phyloP scores from a whole-genome alignment of 2,329 filamentous ascomycete species.

The Phialophora tarda region DNA sequence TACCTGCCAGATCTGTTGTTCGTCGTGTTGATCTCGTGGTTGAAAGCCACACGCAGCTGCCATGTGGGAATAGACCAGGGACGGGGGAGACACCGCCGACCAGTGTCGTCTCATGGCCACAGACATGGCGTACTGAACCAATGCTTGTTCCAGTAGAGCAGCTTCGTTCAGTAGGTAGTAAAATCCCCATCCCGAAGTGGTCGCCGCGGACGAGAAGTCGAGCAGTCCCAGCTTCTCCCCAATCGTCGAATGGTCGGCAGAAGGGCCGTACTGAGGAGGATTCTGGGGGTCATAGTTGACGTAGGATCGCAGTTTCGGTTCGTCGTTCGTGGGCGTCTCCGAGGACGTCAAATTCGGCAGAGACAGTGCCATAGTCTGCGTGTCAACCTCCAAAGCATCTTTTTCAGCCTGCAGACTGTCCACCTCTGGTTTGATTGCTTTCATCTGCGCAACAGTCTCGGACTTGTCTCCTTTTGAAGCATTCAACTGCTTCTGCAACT shows the following conservation, averaged over 20 bases:
- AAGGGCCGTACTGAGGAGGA: conserved; percentile 42
- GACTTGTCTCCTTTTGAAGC: conserved; percentile 42
- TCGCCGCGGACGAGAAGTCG: conserved; percentile 81
- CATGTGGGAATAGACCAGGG: conserved; percentile 89
- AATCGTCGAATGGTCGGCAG: conserved; percentile 82
- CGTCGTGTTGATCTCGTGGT: conserved; percentile 85
- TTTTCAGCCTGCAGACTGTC: conserved; percentile 44
- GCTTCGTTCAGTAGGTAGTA: conserved; percentile 94
- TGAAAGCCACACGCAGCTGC: conserved; percentile 92
- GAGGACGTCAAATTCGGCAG: conserved; percentile 85
- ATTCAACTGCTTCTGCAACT: conserved; percentile 51
- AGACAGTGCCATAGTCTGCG: conserved; percentile 68
- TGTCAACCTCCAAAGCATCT: conserved; percentile 30
- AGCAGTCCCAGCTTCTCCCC: conserved; percentile 85
- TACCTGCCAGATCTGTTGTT: conserved; percentile 88
- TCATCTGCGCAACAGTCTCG: conserved; percentile 31
- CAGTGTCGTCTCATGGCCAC: conserved; percentile 76
- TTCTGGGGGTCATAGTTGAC: conserved; percentile 73
- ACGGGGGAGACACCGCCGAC: conserved; percentile 81
- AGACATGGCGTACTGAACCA: conserved; percentile 82
- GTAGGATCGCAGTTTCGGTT: conserved; percentile 61
- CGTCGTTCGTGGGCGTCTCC: conserved; percentile 72
- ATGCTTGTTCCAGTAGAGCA: conserved; percentile 90
- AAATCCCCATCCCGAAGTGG: conserved; percentile 94
- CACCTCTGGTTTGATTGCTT: conserved; percentile 34